Base-by-base conservation (phyloP, 345 rosid genomes). In the Eucalyptus globulus region DNA sequence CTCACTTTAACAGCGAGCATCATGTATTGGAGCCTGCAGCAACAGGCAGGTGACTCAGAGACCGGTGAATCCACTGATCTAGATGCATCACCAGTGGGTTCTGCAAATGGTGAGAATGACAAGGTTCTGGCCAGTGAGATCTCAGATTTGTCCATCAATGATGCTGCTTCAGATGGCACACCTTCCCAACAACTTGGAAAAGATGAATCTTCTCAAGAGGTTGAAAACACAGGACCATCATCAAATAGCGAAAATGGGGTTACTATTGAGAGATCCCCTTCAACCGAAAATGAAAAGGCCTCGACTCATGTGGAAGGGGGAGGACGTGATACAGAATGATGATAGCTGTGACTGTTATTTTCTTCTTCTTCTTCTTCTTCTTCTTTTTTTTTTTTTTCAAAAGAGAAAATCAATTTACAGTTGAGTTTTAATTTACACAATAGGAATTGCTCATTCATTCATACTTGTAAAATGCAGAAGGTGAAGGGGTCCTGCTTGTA, bases 21-120 rank as follows among this genome's bases (percentile, higher is more conserved):
- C 89, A 97, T 97, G 99, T 97, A 94, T 90, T 97, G 98, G 99
- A 96, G 99, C 93, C 93, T 98, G 76, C 98, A 95, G 90, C 93
- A 91, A 87, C 94, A 92, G 88, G 92, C 90, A 85, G 91, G 54
- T 26, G 95, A 92, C 86, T 87, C 93, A 21, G 94, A 93, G 21
- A 60, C 91, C 15, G 89, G 86, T 43, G 89, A 87, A 87, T 87
- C 88, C 44, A 22, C 27, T 40, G 85, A 76, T 37, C 85, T 40
- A 76, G 85, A 89, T 87, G 89, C 91, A 31, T 90, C 92, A 6
- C 81, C 93, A 7, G 88, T 10, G 17, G 83, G 89, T 34, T 90
- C 91, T 9, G 65, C 8, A 43, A 93, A 92, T 6, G 88, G 91
- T 8, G 87, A 88, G 60, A 88, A 90, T 22, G 92, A 91, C 62